phyloP scores from a whole-genome alignment of 805 yeast genomes.

The Yueomyces sp. region DNA sequence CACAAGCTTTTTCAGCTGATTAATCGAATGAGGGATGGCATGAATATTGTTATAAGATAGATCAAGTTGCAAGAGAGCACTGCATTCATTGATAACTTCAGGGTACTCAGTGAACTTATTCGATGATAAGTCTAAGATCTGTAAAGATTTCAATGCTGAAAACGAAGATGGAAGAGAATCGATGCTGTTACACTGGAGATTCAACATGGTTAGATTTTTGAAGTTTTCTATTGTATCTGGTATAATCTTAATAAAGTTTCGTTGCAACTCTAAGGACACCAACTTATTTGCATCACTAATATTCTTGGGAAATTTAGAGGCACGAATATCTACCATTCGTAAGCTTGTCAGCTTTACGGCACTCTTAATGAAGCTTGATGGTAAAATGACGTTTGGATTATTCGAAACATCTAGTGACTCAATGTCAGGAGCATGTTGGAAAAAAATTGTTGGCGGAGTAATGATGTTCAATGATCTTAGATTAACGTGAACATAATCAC shows the following conservation, averaged over 20 bases:
- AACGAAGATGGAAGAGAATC: conserved; percentile 48
- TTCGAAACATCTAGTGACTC: conserved; percentile 71
- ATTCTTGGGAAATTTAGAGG: conserved; percentile 60
- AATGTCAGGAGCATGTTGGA: conserved; percentile 68
- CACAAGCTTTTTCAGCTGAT: conserved; percentile 45
- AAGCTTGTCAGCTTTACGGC: conserved; percentile 59
- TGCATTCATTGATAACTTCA: conserved; percentile 46
- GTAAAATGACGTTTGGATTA: conserved; percentile 75
- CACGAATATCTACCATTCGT: conserved; percentile 58
- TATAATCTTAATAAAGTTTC: conserved; percentile 57
- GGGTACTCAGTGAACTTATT: conserved; percentile 57
- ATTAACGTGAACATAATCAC: conserved; percentile 60
- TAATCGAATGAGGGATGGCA: conserved; percentile 46
- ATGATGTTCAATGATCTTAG: conserved; percentile 61
- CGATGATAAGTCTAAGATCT: conserved; percentile 62
- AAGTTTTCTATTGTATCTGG: conserved; percentile 44
- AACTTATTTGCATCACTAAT: conserved; percentile 57
- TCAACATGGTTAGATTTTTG: conserved; percentile 41
- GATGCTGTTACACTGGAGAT: conserved; percentile 66
- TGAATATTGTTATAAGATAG: conserved; percentile 67
- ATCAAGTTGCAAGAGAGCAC: conserved; percentile 53
- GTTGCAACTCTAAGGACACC: conserved; percentile 57
- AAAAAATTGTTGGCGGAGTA: conserved; percentile 73
- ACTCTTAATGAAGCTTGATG: conserved; percentile 72
- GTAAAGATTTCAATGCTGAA: conserved; percentile 38